Percentiles rank a stretch among this genome's conserved stretches.
These are phyloP conservation scores for Colletotrichum costaricense DNA, from an alignment of 2,329 filamentous ascomycete species.

Conservation along the genomic window DNA sequence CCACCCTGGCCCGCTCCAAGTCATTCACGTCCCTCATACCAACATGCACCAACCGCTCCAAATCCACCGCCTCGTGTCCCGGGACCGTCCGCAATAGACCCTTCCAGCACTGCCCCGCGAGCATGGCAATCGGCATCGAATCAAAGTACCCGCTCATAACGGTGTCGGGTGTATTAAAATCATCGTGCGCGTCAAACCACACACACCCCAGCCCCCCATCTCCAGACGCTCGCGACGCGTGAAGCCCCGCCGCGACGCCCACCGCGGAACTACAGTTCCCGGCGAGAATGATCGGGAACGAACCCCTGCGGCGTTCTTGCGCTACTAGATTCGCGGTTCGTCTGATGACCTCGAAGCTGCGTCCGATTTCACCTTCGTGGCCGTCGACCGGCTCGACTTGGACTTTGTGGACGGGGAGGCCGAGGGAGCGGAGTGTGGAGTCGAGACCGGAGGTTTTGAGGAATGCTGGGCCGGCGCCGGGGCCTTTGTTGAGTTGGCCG, in stretches of 20 bases:
- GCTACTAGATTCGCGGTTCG: not conserved
- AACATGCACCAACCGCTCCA: constrained; percentile 38
- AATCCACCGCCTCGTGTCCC: not conserved
- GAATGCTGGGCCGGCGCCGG: not conserved
- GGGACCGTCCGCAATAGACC: constrained; percentile 23
- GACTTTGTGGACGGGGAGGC: not conserved
- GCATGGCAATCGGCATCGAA: constrained; percentile 43
- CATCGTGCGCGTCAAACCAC: too few relatives aligned
- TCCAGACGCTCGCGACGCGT: not conserved
- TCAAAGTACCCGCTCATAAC: constrained; percentile 42
- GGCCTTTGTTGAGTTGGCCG: not conserved
- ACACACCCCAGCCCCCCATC: not conserved
- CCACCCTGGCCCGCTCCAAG: constrained; percentile 44
- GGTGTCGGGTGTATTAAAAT: constrained; percentile 39
- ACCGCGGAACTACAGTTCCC: not conserved
- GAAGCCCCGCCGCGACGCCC: not conserved
- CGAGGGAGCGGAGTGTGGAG: not conserved
- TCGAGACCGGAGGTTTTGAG: not conserved
- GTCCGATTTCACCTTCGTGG: too few relatives aligned
- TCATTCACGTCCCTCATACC: constrained; percentile 44
- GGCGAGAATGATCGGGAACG: not conserved
- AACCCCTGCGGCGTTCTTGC: not conserved
- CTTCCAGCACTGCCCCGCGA: constrained; percentile 41
- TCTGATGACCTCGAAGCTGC: not conserved
- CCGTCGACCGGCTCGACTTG: not conserved